Percentiles rank a stretch among this genome's conserved stretches.
phyloP scores from a whole-genome alignment of 139 green algal species.

The Tetradesmus obliquus region DNA sequence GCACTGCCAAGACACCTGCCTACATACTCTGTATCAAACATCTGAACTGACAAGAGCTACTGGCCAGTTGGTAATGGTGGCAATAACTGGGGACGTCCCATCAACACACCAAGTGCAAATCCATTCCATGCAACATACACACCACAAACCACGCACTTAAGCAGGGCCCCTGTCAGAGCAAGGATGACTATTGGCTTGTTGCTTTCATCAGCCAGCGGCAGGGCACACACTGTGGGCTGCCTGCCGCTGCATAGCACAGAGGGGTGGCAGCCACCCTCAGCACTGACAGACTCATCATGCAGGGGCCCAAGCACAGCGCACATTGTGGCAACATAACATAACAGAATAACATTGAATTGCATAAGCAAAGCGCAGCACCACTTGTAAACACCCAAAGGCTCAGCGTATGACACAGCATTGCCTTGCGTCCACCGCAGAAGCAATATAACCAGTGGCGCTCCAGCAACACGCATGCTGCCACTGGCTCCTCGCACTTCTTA shows the following conservation, averaged over 20 bases:
- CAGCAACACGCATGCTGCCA: no score
- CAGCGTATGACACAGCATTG: no score
- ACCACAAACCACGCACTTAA: not conserved
- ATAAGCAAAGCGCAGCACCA: no score
- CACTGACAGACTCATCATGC: conserved; percentile 32
- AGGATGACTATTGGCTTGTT: conserved; percentile 44
- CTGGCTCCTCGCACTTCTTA: no score
- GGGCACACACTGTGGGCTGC: not conserved
- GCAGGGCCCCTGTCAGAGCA: conserved; percentile 35
- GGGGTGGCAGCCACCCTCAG: conserved; percentile 24
- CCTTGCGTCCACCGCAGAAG: no score
- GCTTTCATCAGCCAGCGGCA: conserved; percentile 26
- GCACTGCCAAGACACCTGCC: no score
- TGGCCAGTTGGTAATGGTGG: no score
- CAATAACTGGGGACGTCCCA: not conserved
- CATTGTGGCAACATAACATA: not conserved
- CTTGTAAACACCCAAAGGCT: no score
- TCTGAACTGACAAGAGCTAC: not conserved
- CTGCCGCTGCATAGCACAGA: conserved; percentile 5
- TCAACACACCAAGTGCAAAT: not conserved
- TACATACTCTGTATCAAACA: not conserved
- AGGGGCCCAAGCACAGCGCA: not conserved
- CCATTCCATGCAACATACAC: not conserved
- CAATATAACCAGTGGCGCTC: no score
- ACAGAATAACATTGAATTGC: no score